phyloP scores from a whole-genome alignment of 768 basidiomycete genomes.

The Wakefieldia striispora region DNA sequence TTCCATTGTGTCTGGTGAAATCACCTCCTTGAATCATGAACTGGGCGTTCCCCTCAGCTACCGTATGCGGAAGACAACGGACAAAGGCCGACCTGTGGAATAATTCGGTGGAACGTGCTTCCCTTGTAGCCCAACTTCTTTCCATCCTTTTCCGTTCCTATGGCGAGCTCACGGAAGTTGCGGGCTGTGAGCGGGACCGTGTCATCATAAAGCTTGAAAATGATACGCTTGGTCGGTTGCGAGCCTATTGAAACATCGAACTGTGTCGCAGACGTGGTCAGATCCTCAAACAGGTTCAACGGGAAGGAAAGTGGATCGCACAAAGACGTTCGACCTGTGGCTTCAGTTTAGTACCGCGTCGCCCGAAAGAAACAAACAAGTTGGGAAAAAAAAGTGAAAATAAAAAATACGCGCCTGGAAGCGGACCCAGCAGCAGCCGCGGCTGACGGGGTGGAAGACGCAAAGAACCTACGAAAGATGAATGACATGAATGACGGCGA shows the following conservation, averaged over 20 bases:
- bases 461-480: slow-evolving; percentile 47
- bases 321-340: slow-evolving; percentile 27
- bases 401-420: slow-evolving; percentile 14
- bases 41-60: slow-evolving; percentile 24
- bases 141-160: slow-evolving; percentile 39
- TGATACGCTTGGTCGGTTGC: slow-evolving; percentile 63
- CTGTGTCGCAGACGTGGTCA: slow-evolving; percentile 31
- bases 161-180: slow-evolving; percentile 82
- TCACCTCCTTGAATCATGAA: slow-evolving; percentile 91
- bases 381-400: not conserved
- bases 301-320: slow-evolving; percentile 25
- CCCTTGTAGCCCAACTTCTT: slow-evolving; percentile 71
- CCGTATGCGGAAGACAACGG: not conserved
- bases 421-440: slow-evolving; percentile 12
- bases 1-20: slow-evolving; percentile 73
- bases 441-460: slow-evolving; percentile 44
- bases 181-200: slow-evolving; percentile 75
- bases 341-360: slow-evolving; percentile 3
- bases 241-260: slow-evolving; percentile 65
- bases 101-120: slow-evolving; percentile 70
- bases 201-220: slow-evolving; percentile 82
- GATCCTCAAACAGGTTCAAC: not conserved
- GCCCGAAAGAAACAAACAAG: not conserved
- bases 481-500: slow-evolving; percentile 40
- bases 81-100: slow-evolving; percentile 49